Base-by-base conservation (phyloP, 805 yeast species). In the Cephaloascus albidus region DNA sequence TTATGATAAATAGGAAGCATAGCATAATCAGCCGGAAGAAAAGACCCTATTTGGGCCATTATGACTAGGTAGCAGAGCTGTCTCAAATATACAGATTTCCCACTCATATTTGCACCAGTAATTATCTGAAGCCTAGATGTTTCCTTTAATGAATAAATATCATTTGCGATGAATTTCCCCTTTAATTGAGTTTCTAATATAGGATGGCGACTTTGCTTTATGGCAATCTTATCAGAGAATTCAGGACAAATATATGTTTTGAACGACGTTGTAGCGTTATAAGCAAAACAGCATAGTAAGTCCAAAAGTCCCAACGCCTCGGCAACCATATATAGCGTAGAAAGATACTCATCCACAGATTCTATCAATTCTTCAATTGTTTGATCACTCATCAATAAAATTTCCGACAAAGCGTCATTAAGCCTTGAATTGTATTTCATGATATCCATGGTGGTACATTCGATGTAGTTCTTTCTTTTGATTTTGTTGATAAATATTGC, bases 41-140 rank as follows among this genome's bases (percentile, higher is more conserved):
- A 72, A 8, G 74, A 67, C 0, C 85, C 85, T 20, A 76, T 68
- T 48, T 79, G 85, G 0, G 77, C 72, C 68, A 78, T 60, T 4
- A 77, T 63, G 2, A 61, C 58, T 8, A 73, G 45, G 4, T 74
- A 45, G 1, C 77, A 75, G 5, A 73, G 60, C 45, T 75, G 79
- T 38, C 69, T 68, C 33, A 78, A 63, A 43, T 72, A 74, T 4
- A 76, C 70, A 0, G 82, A 76, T 47, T 77, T 78, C 2, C 83
- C 84, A 37, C 81, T 77, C 79, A 74, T 74, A 44, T 77, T 77
- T 3, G 77, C 73, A 0, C 83, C 82, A 0, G 81, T 76, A 4
- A 77, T 61, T 2, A 77, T 61, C 40, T 70, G 74, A 6, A 72
- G 49, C 20, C 67, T 46, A 3, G 75, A 68, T 5, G 59, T 52